These are phyloP conservation scores for Coemansia sp. DNA, from an alignment of 192 early-diverging fungal species.

Conservation along the genomic window DNA sequence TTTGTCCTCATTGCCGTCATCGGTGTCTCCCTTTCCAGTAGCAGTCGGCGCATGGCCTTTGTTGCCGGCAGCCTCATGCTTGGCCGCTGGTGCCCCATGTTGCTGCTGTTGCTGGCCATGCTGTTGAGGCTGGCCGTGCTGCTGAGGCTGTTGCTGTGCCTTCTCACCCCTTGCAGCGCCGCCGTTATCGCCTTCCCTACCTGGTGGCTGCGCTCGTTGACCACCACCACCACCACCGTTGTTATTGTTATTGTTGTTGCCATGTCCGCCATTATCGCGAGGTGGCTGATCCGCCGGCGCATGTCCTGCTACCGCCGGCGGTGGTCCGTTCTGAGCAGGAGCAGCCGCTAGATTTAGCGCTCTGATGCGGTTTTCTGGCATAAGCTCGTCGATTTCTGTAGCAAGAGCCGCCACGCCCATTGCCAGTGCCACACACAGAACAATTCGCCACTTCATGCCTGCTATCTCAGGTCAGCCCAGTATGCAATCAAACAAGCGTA, in stretches of 20 bases:
- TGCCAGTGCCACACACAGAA: constrained; percentile 4
- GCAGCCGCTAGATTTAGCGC: constrained; percentile 2
- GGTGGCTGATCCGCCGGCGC: background rate
- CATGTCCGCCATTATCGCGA: background rate
- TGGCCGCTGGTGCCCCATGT: constrained; percentile 5
- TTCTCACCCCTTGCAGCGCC: too few species aligned
- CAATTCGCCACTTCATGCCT: constrained; percentile 11
- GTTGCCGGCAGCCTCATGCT: constrained; percentile 5
- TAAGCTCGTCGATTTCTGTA: background rate
- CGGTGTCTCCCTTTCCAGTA: constrained; percentile 9
- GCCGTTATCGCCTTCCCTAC: background rate
- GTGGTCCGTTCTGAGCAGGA: background rate
- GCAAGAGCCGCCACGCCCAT: background rate
- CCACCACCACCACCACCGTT: background rate
- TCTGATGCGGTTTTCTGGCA: background rate
- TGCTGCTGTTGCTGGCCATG: constrained; percentile 4
- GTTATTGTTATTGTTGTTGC: constrained; percentile 10
- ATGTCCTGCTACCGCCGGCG: background rate
- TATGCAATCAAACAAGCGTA: too few species aligned
- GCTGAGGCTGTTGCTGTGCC: background rate
- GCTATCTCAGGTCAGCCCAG: too few species aligned
- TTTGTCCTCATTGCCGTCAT: background rate
- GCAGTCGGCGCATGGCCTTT: constrained; percentile 6
- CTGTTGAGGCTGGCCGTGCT: constrained; percentile 15
- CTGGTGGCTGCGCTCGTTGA: background rate